Evolutionary conservation across 2,329 filamentous ascomycete species (phyloP), one percentile per base, ranked within the genome.

Genomic region (Emericellopsis cladophorae): DNA sequence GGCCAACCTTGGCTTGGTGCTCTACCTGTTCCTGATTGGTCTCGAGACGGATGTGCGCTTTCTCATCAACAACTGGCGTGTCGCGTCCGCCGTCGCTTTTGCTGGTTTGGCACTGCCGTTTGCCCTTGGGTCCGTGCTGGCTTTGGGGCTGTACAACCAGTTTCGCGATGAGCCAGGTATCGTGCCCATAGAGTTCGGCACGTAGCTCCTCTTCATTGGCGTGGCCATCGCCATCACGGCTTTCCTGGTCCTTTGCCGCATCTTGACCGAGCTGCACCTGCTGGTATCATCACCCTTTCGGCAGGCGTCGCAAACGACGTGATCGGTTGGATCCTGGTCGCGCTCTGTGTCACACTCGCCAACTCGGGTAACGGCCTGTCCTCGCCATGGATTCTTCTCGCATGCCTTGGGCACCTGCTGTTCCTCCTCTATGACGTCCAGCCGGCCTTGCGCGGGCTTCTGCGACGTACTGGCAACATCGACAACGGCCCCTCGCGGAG

Each of bases 141-240:
- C 88, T 3, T 88, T 79, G 59, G 88, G 88, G 1, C 59, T 95
- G 11, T 93, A 87, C 52, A 62, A 88, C 44, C 60, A 88, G 43
- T 94, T 93, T 51, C 66, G 67, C 18, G 31, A 54, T 10, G 66
- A 71, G 29, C 47, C 52, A 4, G 57, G 59, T 33, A 51, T 62
- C 18, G 48, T 59, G 14, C 53, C 59, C 31, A 67, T 74, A 44
- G 52, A 58, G 16, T 76, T 76, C 44, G 68, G 67, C 38, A 63
- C 70, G 10, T 76, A 87, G 37, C 67, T 68, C 45, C 61, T 74
- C 23, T 96, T 96, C 56, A 84, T 95, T 48, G 90, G 89, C 59
- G 89, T 94, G 40, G 90, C 90, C 1, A 81, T 95, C 60, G 84
- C 88, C 23, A 96, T 96, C 50, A 95, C 90, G 46, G 87, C 77